Evolutionary conservation across 2,329 filamentous ascomycete genomes (phyloP), one percentile per base, ranked within the genome.

Genomic region (Diaporthe humulicola): DNA sequence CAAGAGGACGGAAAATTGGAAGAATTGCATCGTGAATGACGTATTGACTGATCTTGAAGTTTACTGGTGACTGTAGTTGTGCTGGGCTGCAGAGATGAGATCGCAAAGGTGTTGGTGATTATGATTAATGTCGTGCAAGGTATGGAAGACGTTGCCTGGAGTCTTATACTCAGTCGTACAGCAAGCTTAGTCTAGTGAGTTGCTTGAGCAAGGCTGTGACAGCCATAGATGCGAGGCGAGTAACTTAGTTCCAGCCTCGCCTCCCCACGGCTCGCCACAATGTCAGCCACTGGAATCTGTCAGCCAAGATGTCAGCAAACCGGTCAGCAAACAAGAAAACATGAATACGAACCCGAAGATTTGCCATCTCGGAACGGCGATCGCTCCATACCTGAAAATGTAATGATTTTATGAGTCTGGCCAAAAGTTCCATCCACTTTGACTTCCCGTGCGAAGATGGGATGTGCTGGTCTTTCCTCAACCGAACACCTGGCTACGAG

Each of bases 121-220:
- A 30, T 12, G 2, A 28, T 50, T 30, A 8, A 45, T 5, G 15
- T 28, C 9, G 6, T 30, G 5, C 15, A 10, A 30, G 45, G 15
- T 12, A 7, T 28, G 6, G 7, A 14, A 38, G 42, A 12, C 28
- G 4, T 5, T n/a, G 3, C 4, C 14, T 50, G 12, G 6, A 19
- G 6, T 67, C 14, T 67, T 67, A 38, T 52, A 52, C 15, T 3
- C 15, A 12, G 5, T 19, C 1, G 0, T 22, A 5, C 22, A 9
- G 2, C 12, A 9, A 17, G 0, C 2, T 2, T 25, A 25, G 3
- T 2, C 19, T 7, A 15, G 0, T 0, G 9, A 3, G 0, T 17
- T 14, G 15, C 9, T 30, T 12, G 4, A 12, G 5, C 2, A 33
- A 22, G 61, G 42, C 30, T 67, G n/a, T 14, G 5, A 6, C 12